Conservation (phyloP, 139 green algal species). For the Mesotaenium endlicherianum region DNA sequence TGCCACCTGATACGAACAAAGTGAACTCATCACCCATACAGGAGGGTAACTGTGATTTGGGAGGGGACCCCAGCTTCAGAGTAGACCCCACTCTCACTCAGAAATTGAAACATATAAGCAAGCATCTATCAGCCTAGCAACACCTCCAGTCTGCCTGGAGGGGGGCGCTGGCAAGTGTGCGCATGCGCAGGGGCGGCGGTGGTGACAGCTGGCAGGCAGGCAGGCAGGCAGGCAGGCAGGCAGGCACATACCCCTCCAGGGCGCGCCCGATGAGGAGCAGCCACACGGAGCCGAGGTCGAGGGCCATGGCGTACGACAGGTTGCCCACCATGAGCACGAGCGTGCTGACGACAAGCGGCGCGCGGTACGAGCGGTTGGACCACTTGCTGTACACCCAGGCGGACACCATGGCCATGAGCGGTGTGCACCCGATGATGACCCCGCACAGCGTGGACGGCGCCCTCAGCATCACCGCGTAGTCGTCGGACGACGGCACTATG, state of each 20-base stretch:
- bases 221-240: too few species aligned
- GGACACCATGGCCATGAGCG: conserved; percentile 35
- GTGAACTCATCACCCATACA: too few species aligned
- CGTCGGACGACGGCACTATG: conserved; percentile 44
- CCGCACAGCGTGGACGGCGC: conserved; percentile 36
- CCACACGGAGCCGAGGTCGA: conserved; percentile 45
- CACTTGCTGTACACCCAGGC: conserved; percentile 52
- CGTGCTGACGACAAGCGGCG: conserved; percentile 42
- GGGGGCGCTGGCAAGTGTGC: too few species aligned
- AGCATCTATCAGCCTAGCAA: too few species aligned
- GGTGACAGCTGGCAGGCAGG: too few species aligned
- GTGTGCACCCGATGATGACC: conserved; percentile 48
- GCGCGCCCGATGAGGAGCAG: conserved; percentile 33
- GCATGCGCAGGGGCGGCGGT: too few species aligned
- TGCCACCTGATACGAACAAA: too few species aligned
- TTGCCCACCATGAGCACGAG: conserved; percentile 47
- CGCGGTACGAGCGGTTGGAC: conserved; percentile 48
- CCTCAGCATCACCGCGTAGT: conserved; percentile 39
- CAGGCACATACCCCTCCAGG: conserved; percentile 30
- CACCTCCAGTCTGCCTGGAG: too few species aligned
- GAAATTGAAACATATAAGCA: too few species aligned
- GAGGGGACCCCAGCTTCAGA: too few species aligned
- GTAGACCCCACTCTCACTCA: too few species aligned
- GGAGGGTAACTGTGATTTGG: too few species aligned
- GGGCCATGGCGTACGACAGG: conserved; percentile 40